phyloP scores from a whole-genome alignment of 2,329 filamentous ascomycete genomes.

The Exophiala calicioides region DNA sequence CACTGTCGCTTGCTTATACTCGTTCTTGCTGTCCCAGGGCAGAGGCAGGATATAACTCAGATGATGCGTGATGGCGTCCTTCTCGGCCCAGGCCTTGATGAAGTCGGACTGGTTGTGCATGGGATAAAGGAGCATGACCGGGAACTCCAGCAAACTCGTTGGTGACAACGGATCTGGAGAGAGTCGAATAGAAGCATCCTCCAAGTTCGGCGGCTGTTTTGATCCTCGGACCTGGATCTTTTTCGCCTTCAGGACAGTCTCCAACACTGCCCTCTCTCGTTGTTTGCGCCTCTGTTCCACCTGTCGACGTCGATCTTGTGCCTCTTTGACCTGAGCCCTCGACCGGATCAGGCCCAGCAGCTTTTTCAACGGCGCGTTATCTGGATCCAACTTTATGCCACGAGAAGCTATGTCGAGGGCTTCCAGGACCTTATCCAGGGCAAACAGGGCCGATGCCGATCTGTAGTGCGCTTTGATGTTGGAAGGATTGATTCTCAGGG shows the following conservation, averaged over 20 bases:
- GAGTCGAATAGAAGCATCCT: conserved; percentile 74
- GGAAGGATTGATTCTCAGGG: conserved; percentile 72
- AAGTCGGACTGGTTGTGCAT: conserved; percentile 81
- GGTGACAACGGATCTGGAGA: conserved; percentile 72
- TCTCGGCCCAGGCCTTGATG: conserved; percentile 82
- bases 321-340: conserved; percentile 58
- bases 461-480: conserved; percentile 94
- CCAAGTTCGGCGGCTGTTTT: conserved; percentile 76
- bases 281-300: conserved; percentile 49
- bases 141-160: conserved; percentile 70
- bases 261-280: conserved; percentile 63
- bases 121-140: conserved; percentile 82
- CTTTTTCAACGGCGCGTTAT: conserved; percentile 66
- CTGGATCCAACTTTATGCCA: conserved; percentile 70
- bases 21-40: conserved; percentile 74
- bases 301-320: conserved; percentile 57
- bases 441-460: conserved; percentile 73
- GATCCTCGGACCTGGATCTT: conserved; percentile 69
- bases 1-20: conserved; percentile 67
- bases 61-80: conserved; percentile 72
- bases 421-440: conserved; percentile 75
- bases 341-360: conserved; percentile 65
- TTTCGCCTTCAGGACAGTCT: conserved; percentile 67
- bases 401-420: conserved; percentile 75
- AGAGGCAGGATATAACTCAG: conserved; percentile 81